phyloP scores from a whole-genome alignment of 1,284 basidiomycete genomes.

The Ceratobasidium sp. region DNA sequence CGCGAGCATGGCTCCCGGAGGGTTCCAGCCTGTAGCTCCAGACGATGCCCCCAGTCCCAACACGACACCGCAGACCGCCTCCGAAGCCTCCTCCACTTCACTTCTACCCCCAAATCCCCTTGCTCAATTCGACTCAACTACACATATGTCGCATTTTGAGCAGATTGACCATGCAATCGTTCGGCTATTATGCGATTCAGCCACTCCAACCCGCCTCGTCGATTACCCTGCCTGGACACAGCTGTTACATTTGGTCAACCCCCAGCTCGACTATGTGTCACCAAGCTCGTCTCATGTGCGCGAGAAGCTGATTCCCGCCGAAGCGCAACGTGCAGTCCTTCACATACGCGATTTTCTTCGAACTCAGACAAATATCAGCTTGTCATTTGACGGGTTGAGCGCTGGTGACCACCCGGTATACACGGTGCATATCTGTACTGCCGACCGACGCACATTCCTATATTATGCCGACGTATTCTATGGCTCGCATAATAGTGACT shows the following conservation, averaged over 20 bases:
- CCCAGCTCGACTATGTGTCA: constrained; percentile 10
- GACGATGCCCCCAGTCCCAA: neutral
- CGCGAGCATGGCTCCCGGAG: constrained; percentile 6
- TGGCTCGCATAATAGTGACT: constrained; percentile 43
- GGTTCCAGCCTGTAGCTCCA: neutral
- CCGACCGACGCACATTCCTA: constrained; percentile 52
- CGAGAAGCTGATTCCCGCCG: constrained; percentile 11
- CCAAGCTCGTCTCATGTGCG: constrained; percentile 6
- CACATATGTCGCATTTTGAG: neutral
- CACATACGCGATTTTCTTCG: neutral
- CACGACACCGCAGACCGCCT: neutral
- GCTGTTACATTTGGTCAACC: neutral
- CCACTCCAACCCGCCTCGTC: neutral
- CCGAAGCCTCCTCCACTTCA: neutral
- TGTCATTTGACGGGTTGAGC: constrained; percentile 15
- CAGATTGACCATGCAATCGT: constrained; percentile 20
- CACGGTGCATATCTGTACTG: constrained; percentile 55
- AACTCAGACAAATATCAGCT: constrained; percentile 7
- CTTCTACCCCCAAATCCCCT: neutral
- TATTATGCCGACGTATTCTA: constrained; percentile 53
- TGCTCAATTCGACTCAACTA: neutral
- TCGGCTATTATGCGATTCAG: constrained; percentile 12
- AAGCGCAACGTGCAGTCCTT: constrained; percentile 15
- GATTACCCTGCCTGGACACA: constrained; percentile 1
- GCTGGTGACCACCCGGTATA: constrained; percentile 53